These are phyloP conservation scores for Ocimum tenuiflorum DNA, from an alignment of 257 asterid genomes.

Conservation along the genomic window DNA sequence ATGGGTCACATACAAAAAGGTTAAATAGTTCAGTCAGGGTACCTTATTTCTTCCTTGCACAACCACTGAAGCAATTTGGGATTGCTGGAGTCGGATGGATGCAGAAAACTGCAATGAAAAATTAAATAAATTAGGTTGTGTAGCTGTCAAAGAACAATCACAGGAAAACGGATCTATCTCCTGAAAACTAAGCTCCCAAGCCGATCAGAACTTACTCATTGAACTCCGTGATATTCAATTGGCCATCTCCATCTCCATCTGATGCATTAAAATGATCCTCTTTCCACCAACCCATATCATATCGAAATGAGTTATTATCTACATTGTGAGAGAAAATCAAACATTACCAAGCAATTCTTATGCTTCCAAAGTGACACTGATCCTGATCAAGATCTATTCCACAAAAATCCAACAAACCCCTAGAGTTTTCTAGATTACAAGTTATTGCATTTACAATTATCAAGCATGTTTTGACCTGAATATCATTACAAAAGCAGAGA, in stretches of 20 bases:
- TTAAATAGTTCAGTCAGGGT: conserved; percentile 14
- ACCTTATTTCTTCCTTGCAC: conserved; percentile 94
- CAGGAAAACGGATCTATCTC: not conserved
- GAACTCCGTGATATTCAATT: conserved; percentile 71
- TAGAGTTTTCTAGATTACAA: not conserved
- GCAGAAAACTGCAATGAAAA: conserved; percentile 58
- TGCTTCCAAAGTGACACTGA: not conserved
- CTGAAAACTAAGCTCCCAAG: conserved; percentile 9
- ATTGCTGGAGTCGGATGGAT: conserved; percentile 82
- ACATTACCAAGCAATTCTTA: conserved; percentile 3
- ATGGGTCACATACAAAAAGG: conserved; percentile 6
- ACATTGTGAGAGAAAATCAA: not conserved
- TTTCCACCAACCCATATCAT: conserved; percentile 97
- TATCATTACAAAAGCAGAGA: not conserved
- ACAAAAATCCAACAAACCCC: not conserved
- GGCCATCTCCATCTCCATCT: conserved; percentile 82
- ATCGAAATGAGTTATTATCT: conserved; percentile 62
- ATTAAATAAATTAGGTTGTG: conserved; percentile 1
- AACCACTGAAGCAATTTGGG: conserved; percentile 73
- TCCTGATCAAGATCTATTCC: conserved; percentile 1
- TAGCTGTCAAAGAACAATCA: not conserved
- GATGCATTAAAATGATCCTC: conserved; percentile 94
- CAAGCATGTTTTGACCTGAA: not conserved
- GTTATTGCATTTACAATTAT: not conserved
- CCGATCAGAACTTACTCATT: conserved; percentile 63